These are phyloP conservation scores for Exserohilum turcica DNA, from an alignment of 2,329 filamentous ascomycete genomes.

Conservation along the genomic window DNA sequence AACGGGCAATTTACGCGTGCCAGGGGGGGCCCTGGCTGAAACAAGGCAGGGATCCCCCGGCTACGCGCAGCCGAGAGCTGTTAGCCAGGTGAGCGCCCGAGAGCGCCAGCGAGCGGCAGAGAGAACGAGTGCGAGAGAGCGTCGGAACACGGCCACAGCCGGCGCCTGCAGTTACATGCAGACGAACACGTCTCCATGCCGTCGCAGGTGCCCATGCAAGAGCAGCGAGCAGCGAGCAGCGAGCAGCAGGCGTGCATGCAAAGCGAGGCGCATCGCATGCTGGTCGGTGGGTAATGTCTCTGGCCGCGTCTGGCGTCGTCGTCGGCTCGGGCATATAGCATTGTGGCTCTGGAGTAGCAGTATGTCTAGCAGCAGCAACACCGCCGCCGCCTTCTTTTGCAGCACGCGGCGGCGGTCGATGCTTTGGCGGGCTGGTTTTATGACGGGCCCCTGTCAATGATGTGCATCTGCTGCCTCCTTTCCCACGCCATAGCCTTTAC, in stretches of 20 bases:
- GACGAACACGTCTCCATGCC: too few species aligned
- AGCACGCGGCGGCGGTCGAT: slow-evolving; percentile 2
- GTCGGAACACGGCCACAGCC: too few species aligned
- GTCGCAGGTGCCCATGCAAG: too few species aligned
- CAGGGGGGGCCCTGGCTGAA: slow-evolving; percentile 34
- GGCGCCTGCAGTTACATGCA: too few species aligned
- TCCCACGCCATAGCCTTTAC: slow-evolving; percentile 17
- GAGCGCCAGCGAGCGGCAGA: too few species aligned
- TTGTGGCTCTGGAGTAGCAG: neutral
- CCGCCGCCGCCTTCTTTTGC: neutral
- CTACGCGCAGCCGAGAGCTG: slow-evolving; percentile 4
- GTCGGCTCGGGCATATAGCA: neutral
- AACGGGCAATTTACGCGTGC: slow-evolving; percentile 37
- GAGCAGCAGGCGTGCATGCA: too few species aligned
- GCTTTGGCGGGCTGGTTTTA: slow-evolving; percentile 17
- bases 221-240: too few species aligned
- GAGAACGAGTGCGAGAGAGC: too few species aligned
- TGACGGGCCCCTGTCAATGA: slow-evolving; percentile 21
- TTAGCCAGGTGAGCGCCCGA: neutral
- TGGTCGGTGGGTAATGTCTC: slow-evolving; percentile 11
- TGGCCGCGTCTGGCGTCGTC: too few species aligned
- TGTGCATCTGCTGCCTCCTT: slow-evolving; percentile 25
- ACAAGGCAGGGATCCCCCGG: slow-evolving; percentile 16
- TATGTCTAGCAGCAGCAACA: neutral
- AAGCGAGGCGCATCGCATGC: neutral